A percentile compares a stretch with the other conserved stretches of the same genome.
These are phyloP conservation scores for Biancaea sappan DNA, from an alignment of 306 rosid species.

Conservation along the genomic window DNA sequence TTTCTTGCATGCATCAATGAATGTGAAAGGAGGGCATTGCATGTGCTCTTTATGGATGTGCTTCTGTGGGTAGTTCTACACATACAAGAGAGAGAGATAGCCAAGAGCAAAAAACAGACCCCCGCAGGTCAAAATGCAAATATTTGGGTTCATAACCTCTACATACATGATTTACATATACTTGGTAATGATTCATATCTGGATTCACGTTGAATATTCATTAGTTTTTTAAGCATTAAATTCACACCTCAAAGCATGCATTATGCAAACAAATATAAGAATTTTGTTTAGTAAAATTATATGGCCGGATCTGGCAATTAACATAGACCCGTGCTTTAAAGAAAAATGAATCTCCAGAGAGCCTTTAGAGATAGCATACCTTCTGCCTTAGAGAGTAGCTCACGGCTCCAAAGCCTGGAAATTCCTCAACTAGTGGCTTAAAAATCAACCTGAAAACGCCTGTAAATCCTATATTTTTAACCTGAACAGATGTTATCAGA, in stretches of 20 bases:
- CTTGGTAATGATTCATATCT: background rate
- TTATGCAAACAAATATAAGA: background rate
- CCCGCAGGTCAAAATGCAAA: background rate
- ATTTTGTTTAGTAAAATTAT: background rate
- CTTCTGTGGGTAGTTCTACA: background rate
- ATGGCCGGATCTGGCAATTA: slow-evolving; percentile 11
- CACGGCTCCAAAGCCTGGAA: slow-evolving; percentile 97
- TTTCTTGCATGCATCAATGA: slow-evolving; percentile 19
- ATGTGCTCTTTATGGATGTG: background rate
- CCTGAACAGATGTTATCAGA: slow-evolving; percentile 53
- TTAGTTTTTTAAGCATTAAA: background rate
- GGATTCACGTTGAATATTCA: background rate
- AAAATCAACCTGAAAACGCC: slow-evolving; percentile 95
- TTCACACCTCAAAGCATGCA: background rate
- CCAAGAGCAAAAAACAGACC: background rate
- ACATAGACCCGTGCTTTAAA: slow-evolving; percentile 9
- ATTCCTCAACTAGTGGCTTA: slow-evolving; percentile 86
- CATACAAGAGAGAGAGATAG: background rate
- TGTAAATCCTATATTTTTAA: slow-evolving; percentile 90
- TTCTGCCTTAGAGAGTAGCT: slow-evolving; percentile 88
- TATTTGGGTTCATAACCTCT: background rate
- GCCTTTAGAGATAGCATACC: slow-evolving; percentile 49
- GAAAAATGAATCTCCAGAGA: background rate
- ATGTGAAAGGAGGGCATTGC: slow-evolving; percentile 2
- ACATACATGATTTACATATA: background rate